phyloP scores from a whole-genome alignment of 2,329 filamentous ascomycete species.

The Chaetothyriales sp. region DNA sequence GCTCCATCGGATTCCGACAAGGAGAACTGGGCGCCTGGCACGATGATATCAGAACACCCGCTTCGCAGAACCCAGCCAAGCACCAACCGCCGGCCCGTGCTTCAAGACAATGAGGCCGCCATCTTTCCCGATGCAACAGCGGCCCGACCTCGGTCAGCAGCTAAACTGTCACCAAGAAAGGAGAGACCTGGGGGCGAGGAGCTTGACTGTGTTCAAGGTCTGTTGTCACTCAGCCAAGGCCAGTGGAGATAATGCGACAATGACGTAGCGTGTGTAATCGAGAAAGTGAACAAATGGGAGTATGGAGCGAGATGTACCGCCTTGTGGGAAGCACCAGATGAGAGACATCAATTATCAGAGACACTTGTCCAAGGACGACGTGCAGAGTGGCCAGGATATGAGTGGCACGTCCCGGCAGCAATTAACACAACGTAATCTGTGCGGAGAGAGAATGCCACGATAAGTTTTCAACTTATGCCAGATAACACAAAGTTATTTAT shows the following conservation, averaged over 20 bases:
- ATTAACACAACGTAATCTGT: background rate
- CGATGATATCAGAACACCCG: conserved; percentile 36
- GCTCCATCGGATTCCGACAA: conserved; percentile 70
- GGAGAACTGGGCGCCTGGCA: conserved; percentile 65
- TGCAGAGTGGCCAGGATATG: background rate
- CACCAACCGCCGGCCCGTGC: conserved; percentile 26
- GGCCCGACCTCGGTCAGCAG: conserved; percentile 1
- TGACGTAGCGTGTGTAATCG: background rate
- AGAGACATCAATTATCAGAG: background rate
- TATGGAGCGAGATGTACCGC: no score
- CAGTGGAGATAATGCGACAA: conserved; percentile 55
- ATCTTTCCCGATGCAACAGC: conserved; percentile 9
- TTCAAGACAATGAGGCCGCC: conserved; percentile 32
- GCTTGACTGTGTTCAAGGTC: conserved; percentile 76
- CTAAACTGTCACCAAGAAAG: conserved; percentile 20
- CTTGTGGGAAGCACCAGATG: background rate
- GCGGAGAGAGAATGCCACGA: background rate
- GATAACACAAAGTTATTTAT: background rate
- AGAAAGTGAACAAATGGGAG: no score
- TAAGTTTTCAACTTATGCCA: background rate
- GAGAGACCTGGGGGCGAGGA: conserved; percentile 55
- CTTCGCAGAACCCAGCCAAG: conserved; percentile 34
- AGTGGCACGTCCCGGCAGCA: no score
- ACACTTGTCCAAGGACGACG: background rate
- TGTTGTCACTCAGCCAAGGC: conserved; percentile 81